Evolutionary conservation across 805 yeast genomes (phyloP).

Genomic region (Cyberlindnera amylophila): DNA sequence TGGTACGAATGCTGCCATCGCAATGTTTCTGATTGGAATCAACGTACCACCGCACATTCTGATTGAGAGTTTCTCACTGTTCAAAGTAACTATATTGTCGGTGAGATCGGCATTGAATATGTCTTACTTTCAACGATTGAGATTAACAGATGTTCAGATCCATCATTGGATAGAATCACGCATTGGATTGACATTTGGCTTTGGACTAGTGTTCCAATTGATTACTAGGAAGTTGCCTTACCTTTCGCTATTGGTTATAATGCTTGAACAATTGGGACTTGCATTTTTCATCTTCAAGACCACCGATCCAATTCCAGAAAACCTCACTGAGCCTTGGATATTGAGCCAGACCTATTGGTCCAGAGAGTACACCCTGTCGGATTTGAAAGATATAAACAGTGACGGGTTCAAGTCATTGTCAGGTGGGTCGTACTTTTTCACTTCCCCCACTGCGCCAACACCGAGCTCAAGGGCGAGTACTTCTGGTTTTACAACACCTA

Average conservation of each 20-base stretch:
- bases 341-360: constrained; percentile 19
- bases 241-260: constrained; percentile 11
- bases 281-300: constrained; percentile 16
- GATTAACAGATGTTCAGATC: constrained; percentile 12
- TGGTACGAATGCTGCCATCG: constrained; percentile 13
- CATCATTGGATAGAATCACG: constrained; percentile 22
- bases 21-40: constrained; percentile 10
- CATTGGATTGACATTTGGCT: constrained; percentile 17
- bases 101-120: constrained; percentile 10
- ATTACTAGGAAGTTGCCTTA: constrained; percentile 6
- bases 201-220: constrained; percentile 14
- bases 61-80: constrained; percentile 7
- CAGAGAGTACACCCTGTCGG: constrained; percentile 1
- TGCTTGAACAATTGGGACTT: constrained; percentile 17
- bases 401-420: constrained; percentile 19
- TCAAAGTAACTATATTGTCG: constrained; percentile 9
- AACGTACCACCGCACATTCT: constrained; percentile 4
- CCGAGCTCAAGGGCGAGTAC: constrained; percentile 1
- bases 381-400: constrained; percentile 5
- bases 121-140: constrained; percentile 19
- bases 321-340: constrained; percentile 17
- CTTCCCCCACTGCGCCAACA: constrained; percentile 1
- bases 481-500: constrained; percentile 4
- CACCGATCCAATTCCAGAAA: constrained; percentile 20
- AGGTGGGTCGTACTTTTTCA: constrained; percentile 8